Percentiles rank a stretch among this genome's conserved stretches.
phyloP scores from a whole-genome alignment of 768 basidiomycete genomes.

The Suillus occidentalis region DNA sequence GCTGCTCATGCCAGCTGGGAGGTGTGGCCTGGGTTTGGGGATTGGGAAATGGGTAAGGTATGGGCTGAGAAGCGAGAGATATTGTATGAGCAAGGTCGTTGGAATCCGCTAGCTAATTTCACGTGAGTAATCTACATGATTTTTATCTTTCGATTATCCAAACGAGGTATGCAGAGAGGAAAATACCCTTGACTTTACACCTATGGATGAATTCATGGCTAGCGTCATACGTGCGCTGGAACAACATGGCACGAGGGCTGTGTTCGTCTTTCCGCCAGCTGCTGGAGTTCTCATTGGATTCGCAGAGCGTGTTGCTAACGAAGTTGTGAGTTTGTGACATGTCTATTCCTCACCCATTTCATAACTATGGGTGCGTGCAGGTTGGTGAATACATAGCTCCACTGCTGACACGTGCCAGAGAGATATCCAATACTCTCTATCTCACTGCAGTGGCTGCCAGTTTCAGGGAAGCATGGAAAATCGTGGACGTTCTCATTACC shows the following conservation, averaged over 20 bases:
- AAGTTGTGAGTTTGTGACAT: slow-evolving; percentile 60
- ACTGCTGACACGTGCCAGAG: slow-evolving; percentile 74
- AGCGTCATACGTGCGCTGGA: slow-evolving; percentile 61
- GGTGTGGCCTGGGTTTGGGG: slow-evolving; percentile 50
- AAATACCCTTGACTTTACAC: slow-evolving; percentile 76
- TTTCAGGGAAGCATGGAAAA: slow-evolving; percentile 84
- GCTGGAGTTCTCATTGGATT: slow-evolving; percentile 80
- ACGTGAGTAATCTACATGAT: slow-evolving; percentile 45
- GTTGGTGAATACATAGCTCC: slow-evolving; percentile 85
- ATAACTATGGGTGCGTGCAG: slow-evolving; percentile 38
- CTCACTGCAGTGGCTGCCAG: slow-evolving; percentile 87
- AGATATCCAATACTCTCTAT: slow-evolving; percentile 68
- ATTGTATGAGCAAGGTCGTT: slow-evolving; percentile 81
- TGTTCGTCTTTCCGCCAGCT: slow-evolving; percentile 80
- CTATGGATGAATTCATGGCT: slow-evolving; percentile 92
- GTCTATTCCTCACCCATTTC: slow-evolving; percentile 7
- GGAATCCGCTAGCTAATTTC: slow-evolving; percentile 82
- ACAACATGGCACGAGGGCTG: slow-evolving; percentile 78
- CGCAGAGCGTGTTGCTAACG: slow-evolving; percentile 78
- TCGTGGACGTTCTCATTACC: slow-evolving; percentile 74
- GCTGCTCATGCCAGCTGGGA: slow-evolving; percentile 87
- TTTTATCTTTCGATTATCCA: background rate
- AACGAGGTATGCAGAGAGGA: slow-evolving; percentile 39
- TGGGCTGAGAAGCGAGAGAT: slow-evolving; percentile 97
- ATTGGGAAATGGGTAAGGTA: slow-evolving; percentile 93